These are phyloP conservation scores for Pseudozyma tsukubaensis DNA, from an alignment of 1,284 basidiomycete genomes.

Conservation along the genomic window DNA sequence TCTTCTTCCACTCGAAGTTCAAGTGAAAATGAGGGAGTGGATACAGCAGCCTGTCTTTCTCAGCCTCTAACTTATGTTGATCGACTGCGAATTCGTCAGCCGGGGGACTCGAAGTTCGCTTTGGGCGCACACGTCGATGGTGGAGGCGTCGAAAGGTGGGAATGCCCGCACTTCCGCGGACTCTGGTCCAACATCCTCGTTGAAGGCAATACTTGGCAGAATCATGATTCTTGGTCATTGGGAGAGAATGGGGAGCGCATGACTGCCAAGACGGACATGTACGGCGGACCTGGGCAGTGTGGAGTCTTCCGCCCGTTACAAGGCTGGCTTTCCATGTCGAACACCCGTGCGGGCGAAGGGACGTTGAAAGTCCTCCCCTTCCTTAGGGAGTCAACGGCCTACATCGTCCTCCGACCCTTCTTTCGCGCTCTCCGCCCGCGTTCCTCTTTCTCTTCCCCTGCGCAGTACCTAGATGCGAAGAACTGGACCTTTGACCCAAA, in stretches of 20 bases:
- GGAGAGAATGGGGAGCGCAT: slow-evolving; percentile 42
- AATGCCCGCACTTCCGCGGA: slow-evolving; percentile 75
- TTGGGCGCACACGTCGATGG: slow-evolving; percentile 82
- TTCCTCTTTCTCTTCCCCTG: background rate
- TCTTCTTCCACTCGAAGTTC: background rate
- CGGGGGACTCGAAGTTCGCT: slow-evolving; percentile 78
- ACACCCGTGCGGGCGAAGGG: slow-evolving; percentile 77
- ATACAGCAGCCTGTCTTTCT: slow-evolving; percentile 72
- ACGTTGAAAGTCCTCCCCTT: slow-evolving; percentile 83
- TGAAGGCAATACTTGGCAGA: slow-evolving; percentile 71
- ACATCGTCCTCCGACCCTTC: slow-evolving; percentile 80
- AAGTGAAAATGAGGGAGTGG: background rate
- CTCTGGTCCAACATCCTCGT: slow-evolving; percentile 75
- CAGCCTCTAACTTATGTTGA: slow-evolving; percentile 81
- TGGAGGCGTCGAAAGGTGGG: slow-evolving; percentile 82
- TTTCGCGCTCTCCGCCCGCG: slow-evolving; percentile 72
- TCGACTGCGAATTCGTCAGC: slow-evolving; percentile 78
- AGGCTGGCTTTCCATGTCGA: slow-evolving; percentile 76
- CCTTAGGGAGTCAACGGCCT: slow-evolving; percentile 79
- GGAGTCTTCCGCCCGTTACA: slow-evolving; percentile 83
- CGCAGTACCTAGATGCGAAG: slow-evolving; percentile 23
- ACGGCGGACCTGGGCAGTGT: slow-evolving; percentile 72
- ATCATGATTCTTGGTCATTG: slow-evolving; percentile 72
- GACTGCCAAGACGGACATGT: slow-evolving; percentile 55
- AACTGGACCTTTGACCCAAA: slow-evolving; percentile 73